Base-by-base conservation (phyloP, 768 basidiomycete species). In the Hemileccinum rubropunctum region DNA sequence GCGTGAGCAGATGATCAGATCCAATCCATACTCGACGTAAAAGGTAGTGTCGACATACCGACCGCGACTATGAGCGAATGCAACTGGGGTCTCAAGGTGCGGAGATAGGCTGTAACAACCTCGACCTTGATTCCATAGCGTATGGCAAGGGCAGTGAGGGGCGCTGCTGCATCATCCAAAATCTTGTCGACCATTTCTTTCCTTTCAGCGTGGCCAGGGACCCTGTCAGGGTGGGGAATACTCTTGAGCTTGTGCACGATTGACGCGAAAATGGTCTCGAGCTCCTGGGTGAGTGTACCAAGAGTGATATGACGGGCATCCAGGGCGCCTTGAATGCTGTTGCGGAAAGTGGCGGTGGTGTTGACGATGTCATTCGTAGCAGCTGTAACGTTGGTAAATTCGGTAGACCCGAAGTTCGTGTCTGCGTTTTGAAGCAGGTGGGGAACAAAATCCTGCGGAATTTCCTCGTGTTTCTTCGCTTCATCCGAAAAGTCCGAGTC, bases 401-500 rank as follows among this genome's bases (percentile, higher is more conserved):
- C 7, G 33, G 48, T 27, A 13, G 59, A 58, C 17, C 41, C 11
- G 42, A 49, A 58, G 30, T 26, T 14, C 3, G 2, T 0, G 4
- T 23, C 40, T 1, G 48, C 59, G 3, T 6, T 35, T 3, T 4
- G 3, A 1, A 61, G 59, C 23, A 60, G 13, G 10, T 32, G 27
- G 5, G 38, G 43, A 23, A 55, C 35, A 40, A 50, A 46, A 1
- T 34, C 39, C 8, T 41, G 52, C 5, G 61, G 15, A 18, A 0
- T 18, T 4, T 44, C 3, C 35, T 52, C 48, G 3, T 37, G 42
- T 39, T 48, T 8, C 18, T 42, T 46, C 0, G 33, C 56, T 23
- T 4, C 21, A 8, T 61, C 56, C 59, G 42, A 58, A 46, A 52
- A 52, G 32, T n/a, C n/a, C n/a, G n/a, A n/a, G n/a, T 58, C 41